Evolutionary conservation across 176 grass and related monocot genomes (phyloP), one percentile per base, ranked within the genome.

Genomic region (Bromus sterilis): DNA sequence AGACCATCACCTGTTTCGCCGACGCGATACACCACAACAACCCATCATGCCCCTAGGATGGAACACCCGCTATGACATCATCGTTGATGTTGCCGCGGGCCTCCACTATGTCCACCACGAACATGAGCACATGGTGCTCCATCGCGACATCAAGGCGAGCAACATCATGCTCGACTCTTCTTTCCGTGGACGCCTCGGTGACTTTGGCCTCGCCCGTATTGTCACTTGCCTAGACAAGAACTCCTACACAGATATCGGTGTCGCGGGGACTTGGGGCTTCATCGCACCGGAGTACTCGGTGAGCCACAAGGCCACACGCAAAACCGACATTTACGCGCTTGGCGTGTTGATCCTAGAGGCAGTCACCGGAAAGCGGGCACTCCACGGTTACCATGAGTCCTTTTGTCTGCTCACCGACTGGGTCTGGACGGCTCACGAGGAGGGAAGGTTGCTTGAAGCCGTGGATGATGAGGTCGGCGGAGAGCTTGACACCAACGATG

Each of bases 91-190:
- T 5, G 71, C 81, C 0, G 59, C 59, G 4, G 71, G 71, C 2
- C 42, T 83, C 21, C 70, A 76, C 58, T 76, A 83, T 23, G 16
- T 75, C 9, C 81, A 83, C 23, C 71, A 75, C 21, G 81, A 83
- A 71, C 31, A 83, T 1, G 58, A 74, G 29, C 69, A 32, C 29
- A 62, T 48, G 80, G 70, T 82, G 16, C 26, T 61, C 58, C 58
- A 61, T 5, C 58, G 58, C 5, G 58, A 61, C 26, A 29, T 55
- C 33, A 26, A 78, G 56, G 56, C 49, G 1, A 41, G 75, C 75
- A 77, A 77, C 23, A n/a, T 81, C 34, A 32, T 82, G 67, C 80
- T 83, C 0, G 80, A 83, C 41, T 62, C 80, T 0, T 12, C 11
- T 56, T 82, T 83, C 15, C 13, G 10, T 0, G 81, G n/a, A 9